Evolutionary conservation across 2,329 filamentous ascomycete genomes (phyloP), one percentile per base, ranked within the genome.

Genomic region (Fusarium secorum): DNA sequence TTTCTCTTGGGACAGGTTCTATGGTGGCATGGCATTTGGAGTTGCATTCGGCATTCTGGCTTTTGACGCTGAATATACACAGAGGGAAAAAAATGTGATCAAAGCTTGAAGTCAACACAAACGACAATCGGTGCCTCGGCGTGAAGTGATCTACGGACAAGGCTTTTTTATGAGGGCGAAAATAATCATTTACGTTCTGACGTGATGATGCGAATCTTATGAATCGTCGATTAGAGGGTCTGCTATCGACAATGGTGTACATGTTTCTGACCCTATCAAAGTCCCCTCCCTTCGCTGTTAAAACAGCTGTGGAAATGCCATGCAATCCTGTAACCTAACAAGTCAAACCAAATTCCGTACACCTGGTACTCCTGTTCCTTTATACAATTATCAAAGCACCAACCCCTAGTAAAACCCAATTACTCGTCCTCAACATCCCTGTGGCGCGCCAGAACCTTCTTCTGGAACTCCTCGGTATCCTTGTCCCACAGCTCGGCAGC

Each of bases 401-500:
- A 68, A 72, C 44, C 33, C 57, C 36, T 59, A 52, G 48, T 48
- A 65, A 32, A 22, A 51, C 33, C 28, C 18, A 61, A 42, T 58
- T 81, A 90, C 75, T 91, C 89, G 69, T 91, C 89, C 68, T 91
- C 89, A 32, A 91, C 80, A 72, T 91, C 89, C 49, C 84, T 84
- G 81, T 91, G 89, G 65, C 89, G 86, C 52, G 83, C 88, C 70
- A 87, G 76, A 36, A 91, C 89, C 83, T 91, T 91, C 73, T 89
- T 89, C 87, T 97, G 94, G 87, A 96, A 98, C 80, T 97, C 93
- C 48, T 89, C 90, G 39, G 90, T 86, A 79, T 98, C 90, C 75
- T 91, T 94, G 80, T 98, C 95, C 95, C 96, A 99, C 44, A 99
- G 87, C 80, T 97, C 93, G 20, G 97, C 96, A 33, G 96, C 96